Percentiles rank a stretch among this genome's conserved stretches.
phyloP scores from a whole-genome alignment of 441 rosid species.

The Arabidopsis hybrid region DNA sequence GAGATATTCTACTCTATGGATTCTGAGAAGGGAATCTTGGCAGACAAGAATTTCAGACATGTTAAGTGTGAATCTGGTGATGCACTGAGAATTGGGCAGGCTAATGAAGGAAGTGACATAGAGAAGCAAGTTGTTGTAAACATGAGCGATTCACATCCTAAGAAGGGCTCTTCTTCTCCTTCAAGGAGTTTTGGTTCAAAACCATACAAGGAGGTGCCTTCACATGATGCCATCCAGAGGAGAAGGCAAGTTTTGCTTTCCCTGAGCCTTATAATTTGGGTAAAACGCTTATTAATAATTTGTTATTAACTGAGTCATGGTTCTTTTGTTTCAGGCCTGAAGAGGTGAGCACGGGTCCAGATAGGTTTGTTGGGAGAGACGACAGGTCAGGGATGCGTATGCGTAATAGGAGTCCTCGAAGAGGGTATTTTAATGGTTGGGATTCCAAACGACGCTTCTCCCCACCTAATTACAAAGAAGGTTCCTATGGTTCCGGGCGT shows the following conservation, averaged over 20 bases:
- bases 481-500: constrained; percentile 44
- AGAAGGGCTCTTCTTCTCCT: constrained; percentile 41
- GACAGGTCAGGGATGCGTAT: constrained; percentile 42
- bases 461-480: constrained; percentile 33
- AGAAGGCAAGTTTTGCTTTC: constrained; percentile 35
- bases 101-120: constrained; percentile 43
- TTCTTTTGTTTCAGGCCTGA: constrained; percentile 30
- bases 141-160: constrained; percentile 40
- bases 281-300: neutral
- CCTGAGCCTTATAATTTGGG: neutral
- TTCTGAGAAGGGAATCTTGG: constrained; percentile 39
- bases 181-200: constrained; percentile 45
- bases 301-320: neutral
- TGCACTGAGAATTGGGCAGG: constrained; percentile 37
- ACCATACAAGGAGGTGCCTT: constrained; percentile 43
- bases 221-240: constrained; percentile 30
- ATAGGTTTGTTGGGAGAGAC: constrained; percentile 42
- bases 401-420: constrained; percentile 49
- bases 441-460: constrained; percentile 47
- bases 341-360: constrained; percentile 34
- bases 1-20: constrained; percentile 46
- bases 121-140: constrained; percentile 44
- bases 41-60: neutral
- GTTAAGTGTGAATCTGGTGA: constrained; percentile 36
- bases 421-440: constrained; percentile 42